Conservation (phyloP, 192 early-diverging fungal species). For the Coemansia sp. region DNA sequence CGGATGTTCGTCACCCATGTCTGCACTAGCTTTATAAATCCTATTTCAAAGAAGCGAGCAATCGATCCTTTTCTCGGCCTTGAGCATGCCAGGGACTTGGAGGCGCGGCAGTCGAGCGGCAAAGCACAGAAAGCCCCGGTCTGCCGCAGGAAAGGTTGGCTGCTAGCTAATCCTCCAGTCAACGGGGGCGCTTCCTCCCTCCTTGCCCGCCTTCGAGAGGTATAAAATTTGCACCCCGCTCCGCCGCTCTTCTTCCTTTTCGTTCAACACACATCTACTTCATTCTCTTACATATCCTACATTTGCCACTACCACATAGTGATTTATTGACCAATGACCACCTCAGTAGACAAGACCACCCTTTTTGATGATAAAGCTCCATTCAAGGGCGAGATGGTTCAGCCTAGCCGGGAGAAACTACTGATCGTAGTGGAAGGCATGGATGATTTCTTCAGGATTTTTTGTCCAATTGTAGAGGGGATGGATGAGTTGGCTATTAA, state of each 20-base stretch:
- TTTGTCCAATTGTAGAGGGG: not conserved
- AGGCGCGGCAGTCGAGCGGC: too few relatives aligned
- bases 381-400: not conserved
- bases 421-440: not conserved
- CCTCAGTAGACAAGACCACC: not conserved
- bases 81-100: not conserved
- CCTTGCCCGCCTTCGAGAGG: not conserved
- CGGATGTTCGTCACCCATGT: not conserved
- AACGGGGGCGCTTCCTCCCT: not conserved
- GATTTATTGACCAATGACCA: not conserved
- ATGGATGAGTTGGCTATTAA: not conserved
- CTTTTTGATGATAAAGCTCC: not conserved
- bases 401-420: not conserved
- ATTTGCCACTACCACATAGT: not conserved
- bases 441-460: not conserved
- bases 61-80: not conserved
- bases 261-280: not conserved
- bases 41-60: too few relatives aligned
- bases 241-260: not conserved
- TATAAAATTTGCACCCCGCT: not conserved
- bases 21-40: not conserved
- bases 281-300: not conserved
- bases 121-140: not conserved
- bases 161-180: not conserved
- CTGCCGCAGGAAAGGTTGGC: not conserved